Evolutionary conservation across 495 filamentous ascomycete genomes (phyloP).

Genomic region (Tuber borchii): DNA sequence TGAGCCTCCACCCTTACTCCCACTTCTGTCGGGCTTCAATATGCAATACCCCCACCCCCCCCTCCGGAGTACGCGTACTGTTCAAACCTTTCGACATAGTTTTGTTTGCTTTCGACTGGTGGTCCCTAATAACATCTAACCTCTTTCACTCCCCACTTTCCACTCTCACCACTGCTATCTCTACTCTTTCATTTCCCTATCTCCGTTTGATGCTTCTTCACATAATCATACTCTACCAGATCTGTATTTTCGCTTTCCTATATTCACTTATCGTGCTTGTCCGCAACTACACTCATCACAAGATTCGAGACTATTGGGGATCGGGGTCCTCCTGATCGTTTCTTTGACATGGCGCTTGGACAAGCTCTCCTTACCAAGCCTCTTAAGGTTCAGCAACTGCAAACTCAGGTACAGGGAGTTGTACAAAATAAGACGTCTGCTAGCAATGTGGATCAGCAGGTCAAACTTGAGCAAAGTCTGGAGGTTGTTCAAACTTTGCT

Average conservation of each 20-base stretch:
- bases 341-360: slow-evolving; percentile 25
- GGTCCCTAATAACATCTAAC: not conserved
- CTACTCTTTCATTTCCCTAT: not conserved
- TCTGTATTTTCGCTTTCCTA: slow-evolving; percentile 15
- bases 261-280: slow-evolving; percentile 14
- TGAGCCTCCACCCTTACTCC: not conserved
- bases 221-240: slow-evolving; percentile 24
- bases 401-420: slow-evolving; percentile 11
- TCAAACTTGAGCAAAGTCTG: slow-evolving; percentile 42
- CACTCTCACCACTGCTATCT: not conserved
- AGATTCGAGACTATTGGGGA: slow-evolving; percentile 2
- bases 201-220: slow-evolving; percentile 19
- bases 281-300: not conserved
- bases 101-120: not conserved
- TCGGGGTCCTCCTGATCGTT: not conserved
- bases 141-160: not conserved
- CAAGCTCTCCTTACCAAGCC: slow-evolving; percentile 32
- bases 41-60: not conserved
- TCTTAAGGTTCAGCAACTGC: slow-evolving; percentile 22
- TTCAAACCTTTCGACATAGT: not conserved
- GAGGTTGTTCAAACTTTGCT: slow-evolving; percentile 41
- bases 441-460: slow-evolving; percentile 27
- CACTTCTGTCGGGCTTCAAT: not conserved
- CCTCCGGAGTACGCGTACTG: not conserved
- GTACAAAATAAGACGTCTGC: slow-evolving; percentile 5